A percentile compares a stretch with the other conserved stretches of the same genome.
phyloP scores from a whole-genome alignment of 495 filamentous ascomycete genomes.

The Penicillium flavigenum region DNA sequence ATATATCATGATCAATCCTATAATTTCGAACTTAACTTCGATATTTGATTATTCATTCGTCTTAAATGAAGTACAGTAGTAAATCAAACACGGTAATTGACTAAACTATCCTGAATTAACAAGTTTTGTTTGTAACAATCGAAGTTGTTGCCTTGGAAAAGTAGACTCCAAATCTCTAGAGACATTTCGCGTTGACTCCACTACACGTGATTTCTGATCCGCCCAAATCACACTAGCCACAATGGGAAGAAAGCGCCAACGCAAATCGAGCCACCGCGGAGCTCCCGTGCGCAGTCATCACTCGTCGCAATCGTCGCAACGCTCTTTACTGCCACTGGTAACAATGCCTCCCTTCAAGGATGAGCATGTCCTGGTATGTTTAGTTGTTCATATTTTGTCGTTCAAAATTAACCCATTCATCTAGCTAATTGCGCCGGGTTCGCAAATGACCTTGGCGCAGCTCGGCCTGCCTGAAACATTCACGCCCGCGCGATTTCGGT shows the following conservation, averaged over 20 bases:
- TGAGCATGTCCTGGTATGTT: conserved; percentile 68
- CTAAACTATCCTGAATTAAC: neutral
- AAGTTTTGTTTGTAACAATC: neutral
- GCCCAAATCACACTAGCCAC: conserved; percentile 15
- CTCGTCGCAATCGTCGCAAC: conserved; percentile 4
- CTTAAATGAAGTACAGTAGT: neutral
- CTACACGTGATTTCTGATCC: conserved; percentile 13
- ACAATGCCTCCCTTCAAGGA: conserved; percentile 74
- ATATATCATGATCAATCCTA: neutral
- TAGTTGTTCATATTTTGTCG: neutral
- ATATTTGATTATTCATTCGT: neutral
- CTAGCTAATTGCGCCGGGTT: conserved; percentile 90
- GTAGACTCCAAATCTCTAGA: neutral
- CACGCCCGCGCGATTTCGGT: conserved; percentile 75
- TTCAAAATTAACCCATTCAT: conserved; percentile 6
- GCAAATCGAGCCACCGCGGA: conserved; percentile 26
- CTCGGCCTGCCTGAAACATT: conserved; percentile 88
- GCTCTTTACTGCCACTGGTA: conserved; percentile 5
- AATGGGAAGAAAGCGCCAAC: conserved; percentile 16
- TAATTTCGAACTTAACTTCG: neutral
- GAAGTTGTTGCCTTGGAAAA: neutral
- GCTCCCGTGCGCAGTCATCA: conserved; percentile 20
- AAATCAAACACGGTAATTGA: neutral
- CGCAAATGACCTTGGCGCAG: conserved; percentile 90
- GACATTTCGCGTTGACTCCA: neutral